phyloP scores from a whole-genome alignment of 2,329 filamentous ascomycete genomes.

The Botryosphaeria dothidea region DNA sequence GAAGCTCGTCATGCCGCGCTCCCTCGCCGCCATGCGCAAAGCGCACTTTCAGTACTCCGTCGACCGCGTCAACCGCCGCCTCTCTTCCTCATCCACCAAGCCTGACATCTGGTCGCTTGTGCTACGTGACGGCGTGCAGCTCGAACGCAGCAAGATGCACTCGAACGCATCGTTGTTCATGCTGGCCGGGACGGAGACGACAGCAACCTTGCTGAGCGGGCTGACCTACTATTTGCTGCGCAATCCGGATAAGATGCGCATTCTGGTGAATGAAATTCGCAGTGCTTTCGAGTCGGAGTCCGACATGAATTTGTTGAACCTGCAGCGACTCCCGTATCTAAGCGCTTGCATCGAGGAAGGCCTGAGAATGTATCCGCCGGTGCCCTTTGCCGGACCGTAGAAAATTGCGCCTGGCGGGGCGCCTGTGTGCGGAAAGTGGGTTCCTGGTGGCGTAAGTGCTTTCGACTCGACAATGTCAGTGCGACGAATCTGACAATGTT shows the following conservation, averaged over 20 bases:
- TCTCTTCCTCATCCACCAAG: slow-evolving; percentile 22
- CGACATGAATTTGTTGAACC: neutral
- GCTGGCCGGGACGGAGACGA: slow-evolving; percentile 43
- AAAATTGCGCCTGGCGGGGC: slow-evolving; percentile 28
- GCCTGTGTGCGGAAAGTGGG: slow-evolving; percentile 24
- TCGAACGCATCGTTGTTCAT: slow-evolving; percentile 25
- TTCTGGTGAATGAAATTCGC: neutral
- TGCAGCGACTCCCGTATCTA: neutral
- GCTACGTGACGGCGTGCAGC: slow-evolving; percentile 22
- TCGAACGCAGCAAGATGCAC: slow-evolving; percentile 21
- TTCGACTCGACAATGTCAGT: too few species aligned
- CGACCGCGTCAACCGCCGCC: slow-evolving; percentile 26
- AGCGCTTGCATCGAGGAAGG: slow-evolving; percentile 40
- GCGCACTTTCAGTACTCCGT: neutral
- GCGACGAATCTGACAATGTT: neutral
- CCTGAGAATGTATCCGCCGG: slow-evolving; percentile 46
- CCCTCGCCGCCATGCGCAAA: neutral
- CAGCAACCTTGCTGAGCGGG: slow-evolving; percentile 38
- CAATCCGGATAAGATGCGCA: neutral
- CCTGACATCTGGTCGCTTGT: slow-evolving; percentile 43
- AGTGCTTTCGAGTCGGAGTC: neutral
- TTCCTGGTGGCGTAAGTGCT: slow-evolving; percentile 26
- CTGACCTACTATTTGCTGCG: slow-evolving; percentile 33
- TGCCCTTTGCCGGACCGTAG: slow-evolving; percentile 37
- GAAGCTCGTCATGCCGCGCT: neutral